These are phyloP conservation scores for Hirschfeldia incana DNA, from an alignment of 345 rosid species.

Conservation along the genomic window DNA sequence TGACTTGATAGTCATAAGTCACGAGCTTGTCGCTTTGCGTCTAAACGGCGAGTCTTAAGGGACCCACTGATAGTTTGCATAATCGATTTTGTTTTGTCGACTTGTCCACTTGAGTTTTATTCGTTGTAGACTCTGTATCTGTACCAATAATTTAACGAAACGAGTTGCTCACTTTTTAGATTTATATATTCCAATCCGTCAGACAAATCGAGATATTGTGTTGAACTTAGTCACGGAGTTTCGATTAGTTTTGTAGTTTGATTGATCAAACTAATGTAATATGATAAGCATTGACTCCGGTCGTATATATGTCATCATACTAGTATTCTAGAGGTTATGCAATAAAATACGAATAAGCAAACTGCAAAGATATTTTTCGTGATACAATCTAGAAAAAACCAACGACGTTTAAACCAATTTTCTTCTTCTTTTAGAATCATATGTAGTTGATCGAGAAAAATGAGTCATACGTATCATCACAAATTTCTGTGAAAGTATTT, in stretches of 20 bases:
- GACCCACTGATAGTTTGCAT: background rate
- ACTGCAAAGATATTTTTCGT: no score
- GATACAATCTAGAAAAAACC: no score
- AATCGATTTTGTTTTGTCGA: background rate
- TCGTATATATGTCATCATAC: background rate
- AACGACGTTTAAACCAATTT: no score
- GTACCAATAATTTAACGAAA: conserved; percentile 15
- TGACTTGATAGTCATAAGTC: conserved; percentile 15
- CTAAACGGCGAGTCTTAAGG: background rate
- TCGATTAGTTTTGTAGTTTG: background rate
- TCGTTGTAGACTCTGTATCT: background rate
- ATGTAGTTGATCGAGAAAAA: no score
- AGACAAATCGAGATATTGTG: background rate
- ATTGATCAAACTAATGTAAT: background rate
- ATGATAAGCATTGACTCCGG: background rate
- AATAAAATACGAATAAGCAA: background rate
- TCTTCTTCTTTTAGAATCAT: no score
- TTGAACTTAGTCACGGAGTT: background rate
- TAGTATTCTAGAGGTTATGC: background rate
- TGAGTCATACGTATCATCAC: no score
- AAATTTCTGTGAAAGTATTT: no score
- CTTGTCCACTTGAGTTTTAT: conserved; percentile 5
- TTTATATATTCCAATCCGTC: background rate
- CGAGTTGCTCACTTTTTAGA: background rate
- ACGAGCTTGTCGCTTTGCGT: conserved; percentile 7